Evolutionary conservation across 2,329 filamentous ascomycete species (phyloP), one percentile per base, ranked within the genome.

Genomic region (Exophiala sp.): DNA sequence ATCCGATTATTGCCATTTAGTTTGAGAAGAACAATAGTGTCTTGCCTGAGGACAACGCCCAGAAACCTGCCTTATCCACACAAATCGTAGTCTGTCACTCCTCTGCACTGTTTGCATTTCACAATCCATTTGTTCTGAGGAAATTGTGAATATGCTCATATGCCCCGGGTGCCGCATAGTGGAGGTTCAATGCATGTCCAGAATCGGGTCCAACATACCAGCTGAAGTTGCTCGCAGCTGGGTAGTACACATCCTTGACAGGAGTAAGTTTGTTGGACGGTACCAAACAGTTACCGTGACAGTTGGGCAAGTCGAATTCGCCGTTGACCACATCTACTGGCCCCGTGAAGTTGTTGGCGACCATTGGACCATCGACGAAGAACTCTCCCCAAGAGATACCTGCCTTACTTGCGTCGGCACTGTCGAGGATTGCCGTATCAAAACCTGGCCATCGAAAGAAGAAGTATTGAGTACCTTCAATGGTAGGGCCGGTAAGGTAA

Each of bases 401-500:
- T 18, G 36, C 20, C 7, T 50, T 50, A 21, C 20, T 29, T 8
- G 8, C 33, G 3, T 20, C 20, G 16, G 21, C 29, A 11, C 54
- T 32, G 29, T 54, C 20, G 12, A 53, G 44, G 2, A 53, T 4
- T 36, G 44, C 40, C 4, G 11, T 18, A 34, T 54, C 51, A 33
- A 52, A 54, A 16, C 32, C 41, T 7, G 51, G 51, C 3, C 10
- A 16, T 10, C 46, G 32, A 18, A 54, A 54, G 36, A 51, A 54
- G 51, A 29, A 20, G 12, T 16, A 42, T 36, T 54, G 51, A 21
- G 16, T 44, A 24, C 35, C 46, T 21, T 49, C 33, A 10, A 51
- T 50, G 21, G 46, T 8, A 29, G 36, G 9, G 21, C 40, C 21
- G 34, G 46, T 44, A 5, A 63, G n/a, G 43, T 65, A 65, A 9